Conservation (phyloP, 2,329 filamentous ascomycete species). For the Dactylellina leptospora region DNA sequence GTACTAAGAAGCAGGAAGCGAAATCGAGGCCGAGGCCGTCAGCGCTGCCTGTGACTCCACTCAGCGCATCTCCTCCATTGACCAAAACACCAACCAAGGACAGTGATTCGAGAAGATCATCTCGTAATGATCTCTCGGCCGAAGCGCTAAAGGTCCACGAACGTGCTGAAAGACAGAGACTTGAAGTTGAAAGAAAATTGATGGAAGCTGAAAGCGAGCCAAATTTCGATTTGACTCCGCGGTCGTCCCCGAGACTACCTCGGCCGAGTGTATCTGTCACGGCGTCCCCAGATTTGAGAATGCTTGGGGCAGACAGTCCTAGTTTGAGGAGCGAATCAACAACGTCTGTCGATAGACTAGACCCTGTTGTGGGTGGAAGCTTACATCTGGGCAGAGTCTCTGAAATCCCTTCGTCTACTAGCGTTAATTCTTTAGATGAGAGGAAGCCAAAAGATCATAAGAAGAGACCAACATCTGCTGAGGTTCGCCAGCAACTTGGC, state of each 20-base stretch:
- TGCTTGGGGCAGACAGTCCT: conserved; percentile 21
- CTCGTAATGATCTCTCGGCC: conserved; percentile 28
- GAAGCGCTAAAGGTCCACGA: conserved; percentile 43
- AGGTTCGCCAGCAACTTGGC: conserved; percentile 45
- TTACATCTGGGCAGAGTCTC: conserved; percentile 20
- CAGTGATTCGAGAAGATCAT: conserved; percentile 27
- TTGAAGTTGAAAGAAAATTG: conserved; percentile 44
- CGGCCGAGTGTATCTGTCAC: conserved; percentile 41
- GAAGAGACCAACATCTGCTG: conserved; percentile 36
- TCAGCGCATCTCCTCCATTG: conserved; percentile 29
- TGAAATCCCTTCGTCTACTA: conserved; percentile 16
- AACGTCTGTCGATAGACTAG: conserved; percentile 39
- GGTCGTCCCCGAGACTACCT: conserved; percentile 42
- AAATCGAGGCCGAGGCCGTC: conserved; percentile 20
- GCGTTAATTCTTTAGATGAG: conserved; percentile 5
- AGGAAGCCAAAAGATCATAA: conserved; percentile 20
- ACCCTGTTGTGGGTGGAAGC: conserved; percentile 30
- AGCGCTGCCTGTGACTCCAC: conserved; percentile 9
- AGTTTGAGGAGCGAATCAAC: conserved; percentile 45
- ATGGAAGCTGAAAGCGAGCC: conserved; percentile 45
- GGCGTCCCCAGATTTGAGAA: conserved; percentile 39
- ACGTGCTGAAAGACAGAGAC: conserved; percentile 46
- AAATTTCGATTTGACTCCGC: conserved; percentile 31
- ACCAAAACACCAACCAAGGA: conserved; percentile 19
- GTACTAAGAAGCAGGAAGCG: conserved; percentile 39